A percentile compares a stretch with the other conserved stretches of the same genome.
These are phyloP conservation scores for Larix sibirica DNA, from an alignment of 83 land plant species.

Conservation along the genomic window DNA sequence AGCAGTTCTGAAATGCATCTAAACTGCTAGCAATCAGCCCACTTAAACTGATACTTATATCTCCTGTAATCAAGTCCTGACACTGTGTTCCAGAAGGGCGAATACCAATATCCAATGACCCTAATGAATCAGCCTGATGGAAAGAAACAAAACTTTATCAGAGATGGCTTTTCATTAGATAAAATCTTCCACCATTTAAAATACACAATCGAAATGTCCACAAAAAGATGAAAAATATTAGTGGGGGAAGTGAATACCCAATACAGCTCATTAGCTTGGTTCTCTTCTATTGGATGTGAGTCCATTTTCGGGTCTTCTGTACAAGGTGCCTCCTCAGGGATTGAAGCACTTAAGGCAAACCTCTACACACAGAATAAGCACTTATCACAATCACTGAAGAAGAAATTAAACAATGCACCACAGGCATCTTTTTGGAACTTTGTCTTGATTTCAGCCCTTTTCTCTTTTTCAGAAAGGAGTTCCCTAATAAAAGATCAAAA, in stretches of 20 bases:
- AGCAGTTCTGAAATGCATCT: slow-evolving; percentile 65
- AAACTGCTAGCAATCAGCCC: slow-evolving; percentile 63
- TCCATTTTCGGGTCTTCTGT: not conserved
- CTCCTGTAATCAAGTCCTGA: slow-evolving; percentile 40
- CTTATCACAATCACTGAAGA: not conserved
- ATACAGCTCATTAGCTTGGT: slow-evolving; percentile 10
- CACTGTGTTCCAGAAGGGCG: slow-evolving; percentile 44
- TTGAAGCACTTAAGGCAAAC: not conserved
- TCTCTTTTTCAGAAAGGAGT: not conserved
- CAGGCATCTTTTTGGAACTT: not conserved
- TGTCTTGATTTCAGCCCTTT: not conserved
- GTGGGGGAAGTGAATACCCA: not conserved
- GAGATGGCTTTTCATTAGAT: not conserved
- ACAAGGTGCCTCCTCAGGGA: slow-evolving; percentile 4
- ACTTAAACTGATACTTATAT: slow-evolving; percentile 39
- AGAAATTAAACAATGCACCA: no score
- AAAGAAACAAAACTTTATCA: slow-evolving; percentile 8
- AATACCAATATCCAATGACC: slow-evolving; percentile 55
- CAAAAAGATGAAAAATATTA: not conserved
- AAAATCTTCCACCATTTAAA: not conserved
- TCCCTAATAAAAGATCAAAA: not conserved
- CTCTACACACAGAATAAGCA: slow-evolving; percentile 1
- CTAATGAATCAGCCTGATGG: slow-evolving; percentile 71
- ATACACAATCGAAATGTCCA: not conserved
- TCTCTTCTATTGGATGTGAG: not conserved